Base-by-base conservation (phyloP, 2,329 filamentous ascomycete species). In the Ambrosiella cleistominuta region DNA sequence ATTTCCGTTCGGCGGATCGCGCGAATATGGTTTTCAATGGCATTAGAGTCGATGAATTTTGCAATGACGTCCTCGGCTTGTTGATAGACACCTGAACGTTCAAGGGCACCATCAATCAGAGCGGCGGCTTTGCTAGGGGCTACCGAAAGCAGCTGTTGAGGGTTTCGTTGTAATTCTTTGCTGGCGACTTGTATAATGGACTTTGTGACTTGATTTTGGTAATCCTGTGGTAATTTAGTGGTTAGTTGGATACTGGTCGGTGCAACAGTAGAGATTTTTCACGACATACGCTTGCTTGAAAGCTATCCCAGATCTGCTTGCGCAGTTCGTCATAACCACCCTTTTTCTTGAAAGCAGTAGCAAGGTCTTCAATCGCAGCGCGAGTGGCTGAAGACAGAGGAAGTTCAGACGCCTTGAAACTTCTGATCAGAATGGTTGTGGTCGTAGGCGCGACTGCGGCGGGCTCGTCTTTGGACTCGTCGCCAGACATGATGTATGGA, bases 311-410 rank as follows among this genome's bases (percentile, higher is more conserved):
- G 9, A 87, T 76, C 64, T 86, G 78, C 67, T 88, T 90, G 61
- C 86, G 81, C 62, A 90, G 78, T 12, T 77, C 73, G 69, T 93
- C 87, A 66, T 90, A 93, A 59, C 85, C 85, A 61, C 87, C 87
- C 69, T 88, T 88, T 71, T 90, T 91, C 70, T 90, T 90, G 72
- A 90, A 91, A 9, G 79, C 83, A 66, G 87, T 83, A n/a, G 86
- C 79, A 19, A 91, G 76, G 13, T 76, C 78, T 64, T 90, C 86
- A 59, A 91, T 88, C 1, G 83, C 82, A 1, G 79, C 77, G 62
- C 85, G 77, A 56, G 87, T 86, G n/a, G 81, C 77, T 2, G 83
- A 84, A 4, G 85, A 79, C 17, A 90, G 71, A 1, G 86, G 86
- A 15, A 91, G 74, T 64, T 91, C 86, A 0, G 83, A 83, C 2